These are phyloP conservation scores for Cryptococcus sp. DNA, from an alignment of 1,284 basidiomycete genomes.

Conservation along the genomic window DNA sequence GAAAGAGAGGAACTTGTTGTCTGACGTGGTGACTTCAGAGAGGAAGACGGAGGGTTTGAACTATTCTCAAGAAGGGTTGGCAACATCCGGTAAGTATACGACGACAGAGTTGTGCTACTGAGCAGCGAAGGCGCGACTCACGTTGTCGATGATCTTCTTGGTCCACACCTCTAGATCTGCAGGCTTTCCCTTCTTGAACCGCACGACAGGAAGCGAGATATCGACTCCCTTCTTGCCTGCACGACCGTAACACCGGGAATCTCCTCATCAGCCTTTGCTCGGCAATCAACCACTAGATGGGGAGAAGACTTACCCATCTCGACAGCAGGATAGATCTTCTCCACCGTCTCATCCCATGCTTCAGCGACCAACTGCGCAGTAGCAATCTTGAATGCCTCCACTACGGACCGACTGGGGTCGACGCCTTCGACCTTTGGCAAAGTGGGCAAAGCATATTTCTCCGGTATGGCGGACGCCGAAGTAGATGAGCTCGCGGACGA, in stretches of 20 bases:
- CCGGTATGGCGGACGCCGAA: slow-evolving; percentile 12
- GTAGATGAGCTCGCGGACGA: not conserved
- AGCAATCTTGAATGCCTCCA: slow-evolving; percentile 83
- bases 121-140: slow-evolving; percentile 54
- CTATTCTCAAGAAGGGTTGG: slow-evolving; percentile 52
- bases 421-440: slow-evolving; percentile 65
- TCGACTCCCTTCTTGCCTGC: slow-evolving; percentile 87
- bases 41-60: slow-evolving; percentile 59
- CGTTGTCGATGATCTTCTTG: slow-evolving; percentile 70
- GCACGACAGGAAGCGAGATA: slow-evolving; percentile 86
- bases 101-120: not conserved
- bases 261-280: not conserved
- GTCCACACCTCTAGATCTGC: slow-evolving; percentile 67
- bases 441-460: slow-evolving; percentile 37
- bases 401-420: slow-evolving; percentile 68
- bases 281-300: not conserved
- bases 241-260: not conserved
- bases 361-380: slow-evolving; percentile 77
- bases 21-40: slow-evolving; percentile 51
- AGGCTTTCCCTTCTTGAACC: slow-evolving; percentile 85
- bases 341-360: slow-evolving; percentile 67
- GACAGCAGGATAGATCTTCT: slow-evolving; percentile 78
- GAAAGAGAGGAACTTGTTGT: slow-evolving; percentile 82
- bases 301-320: slow-evolving; percentile 59
- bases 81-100: too few relatives aligned